Evolutionary conservation across 306 rosid genomes (phyloP).

Genomic region (Vigna unguiculata): DNA sequence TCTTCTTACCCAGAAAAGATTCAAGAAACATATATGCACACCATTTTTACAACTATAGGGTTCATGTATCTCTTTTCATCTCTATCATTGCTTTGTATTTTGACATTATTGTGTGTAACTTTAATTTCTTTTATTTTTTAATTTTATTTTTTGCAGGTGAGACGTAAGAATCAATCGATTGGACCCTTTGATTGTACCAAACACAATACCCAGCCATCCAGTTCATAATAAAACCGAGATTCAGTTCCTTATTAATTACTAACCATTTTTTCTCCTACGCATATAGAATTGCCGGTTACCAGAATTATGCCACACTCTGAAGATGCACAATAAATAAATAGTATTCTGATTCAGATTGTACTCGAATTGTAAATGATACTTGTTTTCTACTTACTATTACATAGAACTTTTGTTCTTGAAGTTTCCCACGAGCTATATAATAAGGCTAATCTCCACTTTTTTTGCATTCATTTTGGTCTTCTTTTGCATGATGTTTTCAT

Average conservation of each 20-base stretch:
- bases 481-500: too few species aligned
- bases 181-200: constrained; percentile 96
- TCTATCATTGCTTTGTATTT: too few species aligned
- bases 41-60: too few species aligned
- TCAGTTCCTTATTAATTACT: constrained; percentile 40
- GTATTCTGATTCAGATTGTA: constrained; percentile 12
- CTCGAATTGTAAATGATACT: constrained; percentile 38
- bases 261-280: constrained; percentile 36
- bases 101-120: neutral
- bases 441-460: neutral
- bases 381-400: constrained; percentile 1
- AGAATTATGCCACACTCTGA: neutral
- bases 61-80: too few species aligned
- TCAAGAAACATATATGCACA: too few species aligned
- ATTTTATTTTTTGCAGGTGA: constrained; percentile 72
- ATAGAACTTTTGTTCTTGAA: neutral
- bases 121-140: constrained; percentile 14
- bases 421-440: neutral
- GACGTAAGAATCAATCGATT: constrained; percentile 68
- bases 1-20: too few species aligned
- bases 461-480: too few species aligned
- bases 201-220: constrained; percentile 52
- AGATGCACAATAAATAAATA: constrained; percentile 31
- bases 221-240: constrained; percentile 38
- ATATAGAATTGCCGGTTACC: constrained; percentile 7